Evolutionary conservation across 176 grass and related monocot genomes (phyloP), one percentile per base, ranked within the genome.

Genomic region (Hyparrhenia diplandra): DNA sequence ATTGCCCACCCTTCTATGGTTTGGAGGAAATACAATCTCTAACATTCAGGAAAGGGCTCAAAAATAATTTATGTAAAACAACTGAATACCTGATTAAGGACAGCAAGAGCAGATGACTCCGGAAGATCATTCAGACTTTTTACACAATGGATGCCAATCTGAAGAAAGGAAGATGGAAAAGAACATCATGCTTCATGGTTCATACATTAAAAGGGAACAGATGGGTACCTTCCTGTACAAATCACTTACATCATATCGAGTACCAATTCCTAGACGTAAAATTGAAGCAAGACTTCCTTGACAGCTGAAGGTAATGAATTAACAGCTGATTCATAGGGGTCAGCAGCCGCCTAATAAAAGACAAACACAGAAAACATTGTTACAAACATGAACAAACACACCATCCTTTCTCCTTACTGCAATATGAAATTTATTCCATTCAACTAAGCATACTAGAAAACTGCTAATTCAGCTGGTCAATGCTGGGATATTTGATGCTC

Each of bases 251-350:
- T 94, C 89, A 64, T 93, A 89, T 85, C 67, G 65, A 84, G 79
- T 94, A 61, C 83, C 94, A 74, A 97, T 94, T 67, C 94, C 82
- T 55, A 93, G 84, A 65, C 87, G 91, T 43, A 94, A 72, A 66
- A 94, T 78, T 47, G 81, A 84, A 87, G 84, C 40, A 97, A 81
- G 72, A 83, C 78, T 87, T 94, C 91, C 64, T 87, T 93, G 25
- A 77, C 91, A n/a, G 89, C 86, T 46, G 91, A 82, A 58, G 91
- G 80, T 77, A 93, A 84, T 65, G 86, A 87, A 82, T 74, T 32
- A 85, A 97, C 31, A 91, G 94, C 79, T 82, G 86, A 87, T 89
- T 93, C 94, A 81, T 97, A 97, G 51, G 88, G 81, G 72, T 93
- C 82, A 11, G 37, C 79, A 80, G 32, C 24, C 35, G 49, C 82